These are phyloP conservation scores for Barnettozyma salicaria DNA, from an alignment of 805 yeast species.

Conservation along the genomic window DNA sequence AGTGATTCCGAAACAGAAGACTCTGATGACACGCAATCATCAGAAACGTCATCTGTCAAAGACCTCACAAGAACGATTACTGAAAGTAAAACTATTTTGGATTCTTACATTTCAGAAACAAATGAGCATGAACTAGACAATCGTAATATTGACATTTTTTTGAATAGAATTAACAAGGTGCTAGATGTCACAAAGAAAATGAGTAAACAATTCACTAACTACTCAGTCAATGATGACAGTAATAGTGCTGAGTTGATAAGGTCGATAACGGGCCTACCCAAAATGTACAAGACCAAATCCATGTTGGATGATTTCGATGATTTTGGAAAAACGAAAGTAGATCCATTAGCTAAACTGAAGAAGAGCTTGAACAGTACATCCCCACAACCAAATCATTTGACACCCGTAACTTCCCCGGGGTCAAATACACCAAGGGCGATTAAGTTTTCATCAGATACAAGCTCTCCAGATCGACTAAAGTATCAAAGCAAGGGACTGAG, in stretches of 20 bases:
- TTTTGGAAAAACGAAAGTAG: background rate
- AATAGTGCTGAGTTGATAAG: conserved; percentile 37
- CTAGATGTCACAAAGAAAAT: conserved; percentile 22
- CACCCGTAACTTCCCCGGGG: background rate
- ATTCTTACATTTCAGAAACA: conserved; percentile 3
- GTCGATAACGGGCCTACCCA: conserved; percentile 34
- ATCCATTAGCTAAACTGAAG: conserved; percentile 7
- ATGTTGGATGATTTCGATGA: conserved; percentile 24
- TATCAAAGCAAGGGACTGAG: conserved; percentile 5
- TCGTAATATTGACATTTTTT: conserved; percentile 1
- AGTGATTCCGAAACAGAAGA: conserved; percentile 10
- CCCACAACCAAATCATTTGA: background rate
- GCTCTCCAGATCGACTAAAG: conserved; percentile 7
- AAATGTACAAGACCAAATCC: conserved; percentile 19
- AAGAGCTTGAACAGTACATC: background rate
- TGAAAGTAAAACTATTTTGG: conserved; percentile 5
- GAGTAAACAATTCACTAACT: conserved; percentile 22
- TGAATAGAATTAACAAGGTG: conserved; percentile 16
- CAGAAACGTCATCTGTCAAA: conserved; percentile 6
- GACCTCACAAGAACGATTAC: conserved; percentile 11
- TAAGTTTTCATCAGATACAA: conserved; percentile 11
- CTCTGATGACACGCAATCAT: conserved; percentile 4
- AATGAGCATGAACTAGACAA: conserved; percentile 2
- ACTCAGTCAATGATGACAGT: conserved; percentile 28
- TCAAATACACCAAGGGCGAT: conserved; percentile 4